These are phyloP conservation scores for Talaromyces amestolkiae DNA, from an alignment of 2,329 filamentous ascomycete genomes.

Conservation along the genomic window DNA sequence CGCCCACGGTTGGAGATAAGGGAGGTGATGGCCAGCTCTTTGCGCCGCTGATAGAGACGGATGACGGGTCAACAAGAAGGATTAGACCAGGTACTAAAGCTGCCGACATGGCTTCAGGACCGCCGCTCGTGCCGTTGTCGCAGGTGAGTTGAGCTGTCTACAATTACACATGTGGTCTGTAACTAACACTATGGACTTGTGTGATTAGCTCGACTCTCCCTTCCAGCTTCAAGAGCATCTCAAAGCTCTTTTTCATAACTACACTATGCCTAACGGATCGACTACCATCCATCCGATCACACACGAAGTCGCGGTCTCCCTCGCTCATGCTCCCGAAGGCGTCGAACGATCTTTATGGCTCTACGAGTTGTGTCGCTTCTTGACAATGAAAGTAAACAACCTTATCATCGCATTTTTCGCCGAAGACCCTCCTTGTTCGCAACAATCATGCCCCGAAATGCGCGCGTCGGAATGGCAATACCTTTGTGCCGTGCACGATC, in stretches of 20 bases:
- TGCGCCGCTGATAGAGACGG: slow-evolving; percentile 52
- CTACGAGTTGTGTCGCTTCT: slow-evolving; percentile 94
- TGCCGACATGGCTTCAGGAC: slow-evolving; percentile 89
- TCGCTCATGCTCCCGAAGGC: slow-evolving; percentile 75
- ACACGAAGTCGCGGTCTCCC: slow-evolving; percentile 68
- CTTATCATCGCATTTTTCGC: slow-evolving; percentile 91
- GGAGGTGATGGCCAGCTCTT: slow-evolving; percentile 53
- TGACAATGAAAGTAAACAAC: slow-evolving; percentile 90
- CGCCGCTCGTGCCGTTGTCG: slow-evolving; percentile 78
- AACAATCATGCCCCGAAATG: slow-evolving; percentile 93
- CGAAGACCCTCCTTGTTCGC: slow-evolving; percentile 84
- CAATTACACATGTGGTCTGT: neutral
- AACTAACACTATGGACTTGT: neutral
- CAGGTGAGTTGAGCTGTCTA: slow-evolving; percentile 59
- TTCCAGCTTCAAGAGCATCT: slow-evolving; percentile 98
- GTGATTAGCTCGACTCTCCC: slow-evolving; percentile 78
- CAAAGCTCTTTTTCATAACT: slow-evolving; percentile 81
- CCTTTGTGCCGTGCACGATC: slow-evolving; percentile 93
- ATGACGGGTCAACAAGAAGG: slow-evolving; percentile 73
- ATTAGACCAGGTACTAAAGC: slow-evolving; percentile 91
- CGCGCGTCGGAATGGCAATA: slow-evolving; percentile 99
- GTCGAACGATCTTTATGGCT: slow-evolving; percentile 90
- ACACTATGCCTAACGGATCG: slow-evolving; percentile 62
- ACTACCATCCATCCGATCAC: slow-evolving; percentile 69
- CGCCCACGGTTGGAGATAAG: slow-evolving; percentile 64